phyloP scores from a whole-genome alignment of 148 eudicot species.

The Hydrangea macrophylla region DNA sequence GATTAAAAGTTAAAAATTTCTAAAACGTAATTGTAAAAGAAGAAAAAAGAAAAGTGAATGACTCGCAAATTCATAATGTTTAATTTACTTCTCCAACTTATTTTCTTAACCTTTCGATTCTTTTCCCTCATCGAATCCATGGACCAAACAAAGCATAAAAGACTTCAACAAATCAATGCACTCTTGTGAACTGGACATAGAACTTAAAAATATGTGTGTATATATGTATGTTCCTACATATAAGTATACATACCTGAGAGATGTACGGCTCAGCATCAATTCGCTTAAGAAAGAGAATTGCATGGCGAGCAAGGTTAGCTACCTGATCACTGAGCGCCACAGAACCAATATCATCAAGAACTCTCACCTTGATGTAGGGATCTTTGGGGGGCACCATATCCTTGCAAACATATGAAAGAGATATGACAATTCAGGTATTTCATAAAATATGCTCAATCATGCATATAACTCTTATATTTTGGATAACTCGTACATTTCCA shows the following conservation, averaged over 20 bases:
- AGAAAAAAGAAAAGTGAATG: too few species aligned
- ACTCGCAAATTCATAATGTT: too few species aligned
- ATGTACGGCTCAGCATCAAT: constrained; percentile 93
- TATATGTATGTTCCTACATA: too few species aligned
- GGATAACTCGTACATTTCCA: too few species aligned
- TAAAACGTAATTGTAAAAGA: too few species aligned
- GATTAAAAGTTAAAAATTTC: too few species aligned
- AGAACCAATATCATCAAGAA: constrained; percentile 76
- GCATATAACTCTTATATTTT: too few species aligned
- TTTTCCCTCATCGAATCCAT: too few species aligned
- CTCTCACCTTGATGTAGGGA: constrained; percentile 93
- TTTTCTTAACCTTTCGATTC: too few species aligned
- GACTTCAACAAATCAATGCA: not conserved
- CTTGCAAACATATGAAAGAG: constrained; percentile 28
- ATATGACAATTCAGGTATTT: not conserved
- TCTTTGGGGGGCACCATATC: constrained; percentile 98
- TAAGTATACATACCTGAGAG: constrained; percentile 54
- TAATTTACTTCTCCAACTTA: too few species aligned
- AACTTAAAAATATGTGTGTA: not conserved
- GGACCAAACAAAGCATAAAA: too few species aligned
- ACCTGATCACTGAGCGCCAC: constrained; percentile 71
- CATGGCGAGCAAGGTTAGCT: constrained; percentile 77
- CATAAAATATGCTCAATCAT: not conserved
- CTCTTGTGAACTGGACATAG: not conserved
- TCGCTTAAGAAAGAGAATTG: constrained; percentile 81